Evolutionary conservation across 768 basidiomycete species (phyloP).

Genomic region (Filobasidium floriforme): DNA sequence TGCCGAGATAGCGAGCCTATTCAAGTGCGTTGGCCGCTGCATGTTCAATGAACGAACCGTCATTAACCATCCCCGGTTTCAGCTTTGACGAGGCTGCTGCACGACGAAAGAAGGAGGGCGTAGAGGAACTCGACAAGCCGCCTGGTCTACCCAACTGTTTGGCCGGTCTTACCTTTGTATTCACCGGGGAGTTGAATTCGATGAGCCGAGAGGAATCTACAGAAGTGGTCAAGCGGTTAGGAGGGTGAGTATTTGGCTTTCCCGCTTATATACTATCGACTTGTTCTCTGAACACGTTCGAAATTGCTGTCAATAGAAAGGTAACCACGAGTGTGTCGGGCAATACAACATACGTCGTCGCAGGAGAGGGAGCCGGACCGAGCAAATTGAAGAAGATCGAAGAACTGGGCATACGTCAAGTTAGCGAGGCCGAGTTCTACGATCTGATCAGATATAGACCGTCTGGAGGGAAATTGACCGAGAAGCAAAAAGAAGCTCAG

Average conservation of each 20-base stretch:
- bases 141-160: conserved; percentile 67
- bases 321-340: conserved; percentile 80
- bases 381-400: conserved; percentile 79
- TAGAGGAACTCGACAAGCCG: conserved; percentile 51
- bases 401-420: conserved; percentile 65
- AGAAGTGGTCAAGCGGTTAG: conserved; percentile 85
- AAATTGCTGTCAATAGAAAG: conserved; percentile 51
- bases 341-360: conserved; percentile 79
- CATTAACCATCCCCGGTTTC: neutral
- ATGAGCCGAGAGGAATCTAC: conserved; percentile 79
- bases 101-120: conserved; percentile 4
- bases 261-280: neutral
- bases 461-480: conserved; percentile 57
- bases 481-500: conserved; percentile 73
- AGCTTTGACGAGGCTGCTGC: neutral
- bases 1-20: neutral
- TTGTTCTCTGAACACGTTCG: neutral
- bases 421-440: conserved; percentile 82
- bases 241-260: conserved; percentile 57
- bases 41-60: neutral
- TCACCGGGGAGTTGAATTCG: conserved; percentile 83
- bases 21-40: neutral
- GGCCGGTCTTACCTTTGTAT: conserved; percentile 81
- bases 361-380: conserved; percentile 81
- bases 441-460: conserved; percentile 64